Evolutionary conservation across 2,329 filamentous ascomycete species (phyloP), one percentile per base, ranked within the genome.

Genomic region (Ramularia endophylla): DNA sequence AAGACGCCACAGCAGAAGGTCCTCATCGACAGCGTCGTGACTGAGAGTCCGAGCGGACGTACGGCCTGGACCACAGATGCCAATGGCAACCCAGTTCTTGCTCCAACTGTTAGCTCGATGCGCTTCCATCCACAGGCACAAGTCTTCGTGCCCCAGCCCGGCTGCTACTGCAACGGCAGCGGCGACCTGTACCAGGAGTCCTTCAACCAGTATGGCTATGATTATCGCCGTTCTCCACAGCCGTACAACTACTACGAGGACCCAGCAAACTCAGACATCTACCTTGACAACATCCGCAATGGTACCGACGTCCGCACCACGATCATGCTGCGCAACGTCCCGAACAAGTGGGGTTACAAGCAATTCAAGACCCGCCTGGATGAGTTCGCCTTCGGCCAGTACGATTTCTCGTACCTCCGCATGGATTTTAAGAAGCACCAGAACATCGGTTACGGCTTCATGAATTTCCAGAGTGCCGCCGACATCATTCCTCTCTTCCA

Each of bases 381-480:
- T 57, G 73, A 83, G 48, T 84, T 81, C 12, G 87, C 81, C 61
- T 79, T 75, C 65, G 88, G 87, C 20, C 82, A 83, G 48, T 97
- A 94, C 61, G 89, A 97, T 60, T 97, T 97, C 64, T 80, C 94
- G 72, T 98, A 98, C 62, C 69, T 97, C 38, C 82, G 92, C 28
- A 97, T 97, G 55, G 77, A 79, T 49, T 72, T 64, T 48, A 51
- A 62, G 40, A 64, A 65, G 27, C 60, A 32, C 38, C 59, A 49
- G 48, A 94, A 88, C 61, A 90, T 97, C 44, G 92, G 92, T 33
- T 97, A 97, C 64, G 90, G 88, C 0, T 98, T 97, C 65, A 87
- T 98, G 68, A 95, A 98, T 65, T 95, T 97, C 55, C 77, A 81
- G 31, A 81, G 88, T 61, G 80, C 86, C 0, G 69, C 83, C 45